phyloP scores from a whole-genome alignment of 2,329 filamentous ascomycete genomes.

The Trichoderma gracile region DNA sequence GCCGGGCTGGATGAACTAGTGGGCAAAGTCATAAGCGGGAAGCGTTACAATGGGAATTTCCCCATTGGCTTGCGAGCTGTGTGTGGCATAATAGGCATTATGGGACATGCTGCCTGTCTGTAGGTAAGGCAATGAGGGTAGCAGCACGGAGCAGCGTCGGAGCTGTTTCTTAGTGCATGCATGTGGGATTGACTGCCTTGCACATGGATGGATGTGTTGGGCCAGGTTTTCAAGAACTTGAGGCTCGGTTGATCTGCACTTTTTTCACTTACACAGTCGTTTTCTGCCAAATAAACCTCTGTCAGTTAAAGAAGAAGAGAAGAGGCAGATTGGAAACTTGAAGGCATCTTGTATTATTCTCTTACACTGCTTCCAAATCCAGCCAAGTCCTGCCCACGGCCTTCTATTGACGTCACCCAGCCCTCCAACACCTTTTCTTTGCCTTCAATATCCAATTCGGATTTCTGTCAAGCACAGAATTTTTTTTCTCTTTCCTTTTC shows the following conservation, averaged over 20 bases:
- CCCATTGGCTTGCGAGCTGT: too few relatives aligned
- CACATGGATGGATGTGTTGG: too few relatives aligned
- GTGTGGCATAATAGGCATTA: too few relatives aligned
- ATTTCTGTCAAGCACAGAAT: not conserved
- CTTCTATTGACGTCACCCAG: constrained; percentile 20
- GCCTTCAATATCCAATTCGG: not conserved
- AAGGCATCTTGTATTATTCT: not conserved
- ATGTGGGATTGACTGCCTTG: too few relatives aligned
- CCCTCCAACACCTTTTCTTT: constrained; percentile 4
- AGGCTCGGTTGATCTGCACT: not conserved
- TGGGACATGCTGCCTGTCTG: too few relatives aligned
- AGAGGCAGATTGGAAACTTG: not conserved
- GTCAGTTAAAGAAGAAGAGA: not conserved
- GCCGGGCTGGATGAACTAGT: not conserved
- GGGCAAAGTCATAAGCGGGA: too few relatives aligned
- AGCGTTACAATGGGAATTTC: too few relatives aligned
- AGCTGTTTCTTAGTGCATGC: too few relatives aligned
- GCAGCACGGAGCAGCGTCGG: too few relatives aligned
- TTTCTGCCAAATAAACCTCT: not conserved
- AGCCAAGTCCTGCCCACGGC: not conserved
- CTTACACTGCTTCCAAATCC: not conserved
- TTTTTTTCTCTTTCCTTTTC: not conserved
- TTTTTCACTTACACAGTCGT: not conserved
- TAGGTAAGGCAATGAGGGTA: too few relatives aligned
- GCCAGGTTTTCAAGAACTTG: too few relatives aligned